Base-by-base conservation (phyloP, 2,329 filamentous ascomycete genomes). In the Fusarium sp. region DNA sequence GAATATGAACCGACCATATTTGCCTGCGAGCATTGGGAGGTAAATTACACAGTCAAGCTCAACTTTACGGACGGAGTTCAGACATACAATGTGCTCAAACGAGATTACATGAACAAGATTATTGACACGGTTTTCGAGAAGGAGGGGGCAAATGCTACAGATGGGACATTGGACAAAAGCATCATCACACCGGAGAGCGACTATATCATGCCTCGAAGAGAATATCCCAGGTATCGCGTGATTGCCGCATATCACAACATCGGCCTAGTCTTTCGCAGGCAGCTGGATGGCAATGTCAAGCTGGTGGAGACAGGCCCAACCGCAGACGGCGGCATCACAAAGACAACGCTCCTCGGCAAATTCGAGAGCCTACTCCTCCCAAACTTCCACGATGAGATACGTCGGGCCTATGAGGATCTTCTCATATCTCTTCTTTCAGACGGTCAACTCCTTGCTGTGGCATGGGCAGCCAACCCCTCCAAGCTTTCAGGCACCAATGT, bases 371-470 rank as follows among this genome's bases (percentile, higher is more conserved):
- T 77, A 2, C 11, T 67, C 2, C 20, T 67, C 6, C 37, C 57
- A 1, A 47, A 76, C 8, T 64, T 77, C 6, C 69, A 66, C 8
- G 1, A 27, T 1, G 54, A 68, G n/a, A 35, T 77, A 1, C 29
- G 56, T 0, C 60, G 54, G 0, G 10, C 62, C 0, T 77, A 77
- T 6, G 75, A 77, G 16, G 69, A 77, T 0, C 29, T 76, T 0
- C 66, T 77, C 1, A 59, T 77, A 9, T 77, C 75, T 3, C 35
- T 77, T 1, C 60, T 77, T 1, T 76, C 73, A 0, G 72, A 77
- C 4, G 66, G 62, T 0, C 75, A 77, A n/a, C 64, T 77, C 1
- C 62, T 77, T 2, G 73, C 56, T 2, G 75, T 77, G 0, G 72
- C 75, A 2, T 77, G 75, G 75, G 75, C 75, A 24, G 50, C 57